Evolutionary conservation across 495 filamentous ascomycete genomes (phyloP).

Genomic region (Margaritispora aquatica): DNA sequence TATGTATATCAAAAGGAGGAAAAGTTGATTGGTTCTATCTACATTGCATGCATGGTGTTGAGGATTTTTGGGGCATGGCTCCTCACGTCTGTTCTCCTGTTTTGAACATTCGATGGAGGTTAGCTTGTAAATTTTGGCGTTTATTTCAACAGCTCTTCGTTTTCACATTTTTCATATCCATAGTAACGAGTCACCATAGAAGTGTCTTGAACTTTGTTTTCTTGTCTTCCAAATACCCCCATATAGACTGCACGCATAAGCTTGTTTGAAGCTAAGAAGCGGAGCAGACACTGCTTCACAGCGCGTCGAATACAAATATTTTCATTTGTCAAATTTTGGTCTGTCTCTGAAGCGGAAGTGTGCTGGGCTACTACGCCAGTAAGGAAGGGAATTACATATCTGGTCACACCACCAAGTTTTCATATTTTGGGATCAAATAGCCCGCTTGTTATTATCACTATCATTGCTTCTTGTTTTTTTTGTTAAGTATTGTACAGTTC

Average conservation of each 20-base stretch:
- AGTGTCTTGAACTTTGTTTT: neutral
- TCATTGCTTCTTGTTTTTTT: neutral
- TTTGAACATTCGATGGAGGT: conserved; percentile 22
- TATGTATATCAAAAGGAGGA: conserved; percentile 22
- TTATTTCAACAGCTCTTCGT: conserved; percentile 13
- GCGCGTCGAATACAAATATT: neutral
- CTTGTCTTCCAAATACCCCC: conserved; percentile 1
- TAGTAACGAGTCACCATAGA: neutral
- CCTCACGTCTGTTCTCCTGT: conserved; percentile 12
- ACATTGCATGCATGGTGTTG: conserved; percentile 31
- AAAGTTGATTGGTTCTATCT: conserved; percentile 25
- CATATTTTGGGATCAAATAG: neutral
- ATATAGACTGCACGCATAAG: conserved; percentile 1
- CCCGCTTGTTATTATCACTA: neutral
- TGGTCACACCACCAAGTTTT: neutral
- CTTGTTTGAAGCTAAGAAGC: neutral
- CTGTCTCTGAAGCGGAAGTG: neutral
- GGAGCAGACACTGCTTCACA: neutral
- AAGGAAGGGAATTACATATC: neutral
- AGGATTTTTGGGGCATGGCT: conserved; percentile 22
- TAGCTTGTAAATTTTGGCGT: conserved; percentile 26
- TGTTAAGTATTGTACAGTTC: neutral
- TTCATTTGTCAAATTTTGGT: neutral
- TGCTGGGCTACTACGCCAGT: neutral
- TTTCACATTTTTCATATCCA: conserved; percentile 10